Conservation (phyloP, 2,329 filamentous ascomycete genomes). For the Falciphora oryzae region DNA sequence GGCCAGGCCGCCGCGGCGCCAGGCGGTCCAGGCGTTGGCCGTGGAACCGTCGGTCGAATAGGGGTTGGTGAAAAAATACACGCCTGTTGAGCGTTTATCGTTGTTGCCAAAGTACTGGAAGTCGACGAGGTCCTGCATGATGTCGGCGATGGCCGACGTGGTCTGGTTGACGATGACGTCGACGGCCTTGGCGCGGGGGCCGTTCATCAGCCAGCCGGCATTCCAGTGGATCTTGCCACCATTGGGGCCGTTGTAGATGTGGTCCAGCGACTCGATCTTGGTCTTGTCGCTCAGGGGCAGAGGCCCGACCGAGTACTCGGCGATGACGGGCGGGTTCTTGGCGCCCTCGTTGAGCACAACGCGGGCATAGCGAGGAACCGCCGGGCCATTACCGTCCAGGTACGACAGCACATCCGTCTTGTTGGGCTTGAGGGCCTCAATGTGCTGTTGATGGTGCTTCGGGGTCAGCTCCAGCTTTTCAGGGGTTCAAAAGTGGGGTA, state of each 20-base stretch:
- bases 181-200: constrained; percentile 23
- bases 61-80: constrained; percentile 28
- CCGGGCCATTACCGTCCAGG: constrained; percentile 29
- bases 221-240: constrained; percentile 31
- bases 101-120: constrained; percentile 27
- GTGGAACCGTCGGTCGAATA: constrained; percentile 34
- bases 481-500: not conserved
- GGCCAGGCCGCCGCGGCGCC: constrained; percentile 33
- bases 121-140: constrained; percentile 33
- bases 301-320: constrained; percentile 45
- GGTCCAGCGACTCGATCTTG: constrained; percentile 31
- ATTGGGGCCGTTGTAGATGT: constrained; percentile 36
- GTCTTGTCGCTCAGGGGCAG: constrained; percentile 35
- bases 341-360: constrained; percentile 40
- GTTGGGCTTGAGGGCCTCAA: constrained; percentile 43
- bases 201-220: constrained; percentile 12
- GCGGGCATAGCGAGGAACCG: constrained; percentile 37
- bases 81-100: constrained; percentile 25
- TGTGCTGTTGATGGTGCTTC: constrained; percentile 10
- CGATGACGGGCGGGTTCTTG: constrained; percentile 34
- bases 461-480: not conserved
- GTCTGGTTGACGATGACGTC: constrained; percentile 30
- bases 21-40: constrained; percentile 34
- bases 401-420: constrained; percentile 41
- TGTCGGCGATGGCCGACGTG: constrained; percentile 30